These are phyloP conservation scores for Dipteronia dyeriana DNA, from an alignment of 345 rosid species.

Conservation along the genomic window DNA sequence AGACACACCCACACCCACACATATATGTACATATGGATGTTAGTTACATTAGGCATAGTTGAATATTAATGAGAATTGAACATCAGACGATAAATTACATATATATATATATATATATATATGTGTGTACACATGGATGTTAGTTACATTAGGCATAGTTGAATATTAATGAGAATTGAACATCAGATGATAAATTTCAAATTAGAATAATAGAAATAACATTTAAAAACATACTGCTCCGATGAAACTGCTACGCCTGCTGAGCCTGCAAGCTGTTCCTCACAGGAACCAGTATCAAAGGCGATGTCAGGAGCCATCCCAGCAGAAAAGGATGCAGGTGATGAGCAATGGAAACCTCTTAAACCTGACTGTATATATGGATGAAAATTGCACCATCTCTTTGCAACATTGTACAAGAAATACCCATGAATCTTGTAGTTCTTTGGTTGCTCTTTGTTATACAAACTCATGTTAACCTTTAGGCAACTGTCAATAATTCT, in stretches of 20 bases:
- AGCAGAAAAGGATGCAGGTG: slow-evolving; percentile 46
- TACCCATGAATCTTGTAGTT: slow-evolving; percentile 52
- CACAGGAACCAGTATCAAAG: slow-evolving; percentile 54
- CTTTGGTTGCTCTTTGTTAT: slow-evolving; percentile 40
- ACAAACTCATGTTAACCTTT: slow-evolving; percentile 66
- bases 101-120: not conserved
- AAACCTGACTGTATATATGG: slow-evolving; percentile 39
- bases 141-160: not conserved
- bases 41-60: no score
- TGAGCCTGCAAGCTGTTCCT: slow-evolving; percentile 55
- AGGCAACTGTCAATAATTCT: slow-evolving; percentile 34
- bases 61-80: no score
- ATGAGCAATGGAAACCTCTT: slow-evolving; percentile 58
- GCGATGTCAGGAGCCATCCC: slow-evolving; percentile 71
- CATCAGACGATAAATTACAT: no score
- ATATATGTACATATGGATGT: no score
- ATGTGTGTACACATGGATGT: not conserved
- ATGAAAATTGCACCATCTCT: slow-evolving; percentile 46
- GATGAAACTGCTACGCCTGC: slow-evolving; percentile 45
- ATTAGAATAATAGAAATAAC: slow-evolving; percentile 1
- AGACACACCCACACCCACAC: no score
- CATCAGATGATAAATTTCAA: not conserved
- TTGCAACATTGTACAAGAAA: slow-evolving; percentile 47
- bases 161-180: not conserved
- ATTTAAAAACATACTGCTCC: slow-evolving; percentile 53